Conservation (phyloP, 2,329 filamentous ascomycete species). For the Fusarium transvaalense region DNA sequence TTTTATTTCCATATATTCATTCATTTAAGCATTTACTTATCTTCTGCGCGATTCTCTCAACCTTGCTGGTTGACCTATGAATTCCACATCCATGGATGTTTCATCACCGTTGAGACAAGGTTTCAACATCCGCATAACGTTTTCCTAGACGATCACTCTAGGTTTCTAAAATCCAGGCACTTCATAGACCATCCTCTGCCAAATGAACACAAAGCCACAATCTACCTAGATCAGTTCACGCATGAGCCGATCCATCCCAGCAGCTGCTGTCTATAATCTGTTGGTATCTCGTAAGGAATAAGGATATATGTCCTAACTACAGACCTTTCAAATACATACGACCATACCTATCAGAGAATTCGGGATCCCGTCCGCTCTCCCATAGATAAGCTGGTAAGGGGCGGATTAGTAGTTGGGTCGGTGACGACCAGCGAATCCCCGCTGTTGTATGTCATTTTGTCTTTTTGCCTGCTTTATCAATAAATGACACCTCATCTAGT, state of each 20-base stretch:
- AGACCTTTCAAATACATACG: neutral
- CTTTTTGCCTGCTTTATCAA: neutral
- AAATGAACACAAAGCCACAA: no score
- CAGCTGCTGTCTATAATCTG: no score
- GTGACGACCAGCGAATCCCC: slow-evolving; percentile 8
- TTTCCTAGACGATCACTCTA: no score
- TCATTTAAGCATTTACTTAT: no score
- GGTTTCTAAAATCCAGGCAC: fast-evolving
- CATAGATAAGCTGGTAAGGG: slow-evolving; percentile 3
- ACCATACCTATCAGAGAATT: neutral
- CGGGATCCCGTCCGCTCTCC: slow-evolving; percentile 7
- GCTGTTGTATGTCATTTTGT: neutral
- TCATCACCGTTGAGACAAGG: no score
- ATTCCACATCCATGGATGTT: no score
- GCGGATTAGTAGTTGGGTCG: slow-evolving; percentile 8
- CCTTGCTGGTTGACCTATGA: no score
- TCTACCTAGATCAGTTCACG: no score
- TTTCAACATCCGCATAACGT: no score
- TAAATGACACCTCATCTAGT: no score
- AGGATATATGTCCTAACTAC: neutral
- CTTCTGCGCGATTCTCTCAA: no score
- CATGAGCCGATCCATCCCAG: fast-evolving
- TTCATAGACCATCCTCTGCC: fast-evolving
- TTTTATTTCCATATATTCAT: no score
- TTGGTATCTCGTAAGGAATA: fast-evolving